Base-by-base conservation (phyloP, 441 rosid species). In the Erodium trifolium region DNA sequence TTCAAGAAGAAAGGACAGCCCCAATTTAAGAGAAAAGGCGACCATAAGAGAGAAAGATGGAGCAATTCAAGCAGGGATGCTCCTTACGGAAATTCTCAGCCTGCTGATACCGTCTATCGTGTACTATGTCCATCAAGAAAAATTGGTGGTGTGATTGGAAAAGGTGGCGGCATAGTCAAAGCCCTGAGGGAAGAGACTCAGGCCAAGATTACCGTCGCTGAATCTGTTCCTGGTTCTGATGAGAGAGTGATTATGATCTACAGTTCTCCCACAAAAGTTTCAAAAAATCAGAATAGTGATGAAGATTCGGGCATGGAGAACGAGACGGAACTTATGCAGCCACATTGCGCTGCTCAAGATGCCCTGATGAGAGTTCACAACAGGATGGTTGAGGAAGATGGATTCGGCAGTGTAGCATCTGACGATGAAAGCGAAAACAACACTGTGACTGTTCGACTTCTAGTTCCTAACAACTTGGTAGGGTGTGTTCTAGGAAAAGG, bases 331-430 rank as follows among this genome's bases (percentile, higher is more conserved):
- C 49, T 53, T 19, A 65, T 78, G 81, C 81, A 78, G 49, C 84
- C 82, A 45, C 80, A 77, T 43, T 85, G 90, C 72, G 82, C 87
- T 74, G 88, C 92, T n/a, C 92, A 85, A 72, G 83, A 84, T 74
- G 92, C 90, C 5, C 85, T 84, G 18, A 68, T 85, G 75, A 85
- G 77, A 77, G 84, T 85, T 79, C 88, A 87, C 37, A 81, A 80
- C 67, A 66, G 81, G 74, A 80, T 87, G 63, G 76, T 78, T 62
- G 86, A 76, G 78, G 86, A 83, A 43, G 88, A 84, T 71, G 68
- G 75, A 37, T 72, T 71, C 63, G 84, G 82, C 73, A 85, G 85
- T 67, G 78, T 64, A 78, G 72, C 75, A 35, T 71, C 72, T 63
- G 83, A 82, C 59, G 82, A 80, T 70, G 85, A 77, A 67, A 75